Base-by-base conservation (phyloP, 148 eudicot species). In the Camellia granthamiana region DNA sequence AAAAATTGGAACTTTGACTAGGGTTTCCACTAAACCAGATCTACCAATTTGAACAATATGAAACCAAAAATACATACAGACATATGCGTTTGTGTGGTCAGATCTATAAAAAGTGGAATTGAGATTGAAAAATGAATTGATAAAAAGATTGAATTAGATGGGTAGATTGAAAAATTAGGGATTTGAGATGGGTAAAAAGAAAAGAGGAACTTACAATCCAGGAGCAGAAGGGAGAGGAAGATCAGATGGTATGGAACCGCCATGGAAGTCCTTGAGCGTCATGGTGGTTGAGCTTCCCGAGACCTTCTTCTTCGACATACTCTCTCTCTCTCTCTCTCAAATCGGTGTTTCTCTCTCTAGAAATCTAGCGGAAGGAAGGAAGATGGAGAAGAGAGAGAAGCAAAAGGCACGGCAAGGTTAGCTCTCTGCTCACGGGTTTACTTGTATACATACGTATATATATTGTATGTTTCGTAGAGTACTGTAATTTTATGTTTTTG, bases 221-320 rank as follows among this genome's bases (percentile, higher is more conserved):
- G 99, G 99, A 55, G 98, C 99, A 61, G 99, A 93, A 75, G 99
- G 99, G 54, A 96, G 95, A 60, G 92, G 91, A 58, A 96, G 85
- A 87, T 96, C 98, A 56, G 99, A 91, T 79, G 98, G 99, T 64
- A 96, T 96, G 11, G 95, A 92, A 82, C 99, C 99, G 83, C 99
- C 99, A 82, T 96, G 99, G 70, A 96, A 96, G 81, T 96, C 99
- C 74, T 96, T 96, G 66, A 96, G 90, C 59, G 98, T 92, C 98
- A 94, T 96, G 49, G 92, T 87, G 19, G 91, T 89, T 43, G 81
- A 82, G 58, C 87, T 84, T 77, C 88, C 78, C 63, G 76, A 77
- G 42, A 90, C 84, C 80, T 93, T 94, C 97, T 96, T 94, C 90
- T 93, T 93, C 86, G 97, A 82, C 97, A 92, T 91, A 77, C 51